Percentiles rank a stretch among this genome's conserved stretches.
These are phyloP conservation scores for Apostasia ramifera DNA, from an alignment of 106 monocot species.

Conservation along the genomic window DNA sequence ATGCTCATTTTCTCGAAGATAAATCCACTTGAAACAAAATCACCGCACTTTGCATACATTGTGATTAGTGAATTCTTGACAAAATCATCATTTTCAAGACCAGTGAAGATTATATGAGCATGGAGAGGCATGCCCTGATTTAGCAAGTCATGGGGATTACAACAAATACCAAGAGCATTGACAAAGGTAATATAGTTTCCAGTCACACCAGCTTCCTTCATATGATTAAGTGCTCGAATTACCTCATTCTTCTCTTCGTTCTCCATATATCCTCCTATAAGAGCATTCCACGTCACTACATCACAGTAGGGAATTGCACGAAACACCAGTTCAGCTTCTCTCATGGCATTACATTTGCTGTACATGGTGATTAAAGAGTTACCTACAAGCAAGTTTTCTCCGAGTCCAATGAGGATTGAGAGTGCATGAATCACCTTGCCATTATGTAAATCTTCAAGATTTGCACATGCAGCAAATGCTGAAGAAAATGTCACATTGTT, in stretches of 20 bases:
- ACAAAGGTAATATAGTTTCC: constrained; percentile 83
- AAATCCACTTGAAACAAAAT: constrained; percentile 44
- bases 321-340: constrained; percentile 44
- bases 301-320: constrained; percentile 28
- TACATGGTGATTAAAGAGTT: constrained; percentile 93
- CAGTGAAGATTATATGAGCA: constrained; percentile 40
- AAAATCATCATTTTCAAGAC: constrained; percentile 54
- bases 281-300: constrained; percentile 64
- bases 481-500: constrained; percentile 66
- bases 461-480: constrained; percentile 54
- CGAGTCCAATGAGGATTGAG: constrained; percentile 28
- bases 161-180: constrained; percentile 56
- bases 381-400: constrained; percentile 37
- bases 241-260: constrained; percentile 42
- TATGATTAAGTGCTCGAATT: constrained; percentile 41
- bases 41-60: constrained; percentile 78
- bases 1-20: constrained; percentile 35
- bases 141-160: constrained; percentile 20
- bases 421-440: constrained; percentile 68
- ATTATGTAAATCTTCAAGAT: constrained; percentile 29
- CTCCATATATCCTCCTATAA: constrained; percentile 59
- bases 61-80: constrained; percentile 69
- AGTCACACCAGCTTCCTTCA: constrained; percentile 37
- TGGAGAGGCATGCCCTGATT: constrained; percentile 52
- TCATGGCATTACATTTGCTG: constrained; percentile 46